Conservation (phyloP, 176 grass and related monocot genomes). For the Raddia distichophylla region DNA sequence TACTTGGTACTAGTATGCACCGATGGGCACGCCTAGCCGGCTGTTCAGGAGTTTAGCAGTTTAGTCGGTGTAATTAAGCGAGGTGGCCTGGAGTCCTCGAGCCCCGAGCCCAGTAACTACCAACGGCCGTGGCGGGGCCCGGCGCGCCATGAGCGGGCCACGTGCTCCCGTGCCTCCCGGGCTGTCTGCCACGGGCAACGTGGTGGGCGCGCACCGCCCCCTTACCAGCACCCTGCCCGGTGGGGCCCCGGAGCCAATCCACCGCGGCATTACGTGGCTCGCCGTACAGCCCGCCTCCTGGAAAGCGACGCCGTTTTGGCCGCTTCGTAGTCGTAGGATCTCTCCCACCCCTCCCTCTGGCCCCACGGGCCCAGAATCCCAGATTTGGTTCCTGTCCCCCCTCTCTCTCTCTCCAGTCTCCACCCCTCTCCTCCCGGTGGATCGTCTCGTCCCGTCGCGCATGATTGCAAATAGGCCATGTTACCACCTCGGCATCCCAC, state of each 20-base stretch:
- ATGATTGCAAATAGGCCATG: background rate
- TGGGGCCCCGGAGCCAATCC: background rate
- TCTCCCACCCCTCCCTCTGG: background rate
- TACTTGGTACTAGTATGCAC: too few relatives aligned
- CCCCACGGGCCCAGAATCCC: background rate
- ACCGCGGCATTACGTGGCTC: slow-evolving; percentile 44
- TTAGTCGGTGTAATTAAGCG: background rate
- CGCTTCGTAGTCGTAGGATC: slow-evolving; percentile 17
- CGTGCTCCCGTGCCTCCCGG: slow-evolving; percentile 44
- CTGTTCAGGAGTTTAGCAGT: background rate
- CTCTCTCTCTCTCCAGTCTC: too few relatives aligned
- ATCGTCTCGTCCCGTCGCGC: background rate
- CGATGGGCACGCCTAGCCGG: too few relatives aligned
- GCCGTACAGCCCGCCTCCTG: slow-evolving; percentile 36
- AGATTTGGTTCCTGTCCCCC: background rate
- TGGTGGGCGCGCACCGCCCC: slow-evolving; percentile 50
- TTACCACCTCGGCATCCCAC: background rate
- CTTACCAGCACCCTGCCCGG: background rate
- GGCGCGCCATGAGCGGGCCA: slow-evolving; percentile 26
- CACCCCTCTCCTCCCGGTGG: background rate
- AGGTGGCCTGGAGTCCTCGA: background rate
- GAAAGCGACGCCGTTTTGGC: slow-evolving; percentile 35
- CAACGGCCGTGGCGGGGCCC: slow-evolving; percentile 10
- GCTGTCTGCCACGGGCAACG: slow-evolving; percentile 47
- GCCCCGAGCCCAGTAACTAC: slow-evolving; percentile 48